A percentile compares a stretch with the other conserved stretches of the same genome.
phyloP scores from a whole-genome alignment of 2,329 filamentous ascomycete genomes.

The Colletotrichum sublineola region DNA sequence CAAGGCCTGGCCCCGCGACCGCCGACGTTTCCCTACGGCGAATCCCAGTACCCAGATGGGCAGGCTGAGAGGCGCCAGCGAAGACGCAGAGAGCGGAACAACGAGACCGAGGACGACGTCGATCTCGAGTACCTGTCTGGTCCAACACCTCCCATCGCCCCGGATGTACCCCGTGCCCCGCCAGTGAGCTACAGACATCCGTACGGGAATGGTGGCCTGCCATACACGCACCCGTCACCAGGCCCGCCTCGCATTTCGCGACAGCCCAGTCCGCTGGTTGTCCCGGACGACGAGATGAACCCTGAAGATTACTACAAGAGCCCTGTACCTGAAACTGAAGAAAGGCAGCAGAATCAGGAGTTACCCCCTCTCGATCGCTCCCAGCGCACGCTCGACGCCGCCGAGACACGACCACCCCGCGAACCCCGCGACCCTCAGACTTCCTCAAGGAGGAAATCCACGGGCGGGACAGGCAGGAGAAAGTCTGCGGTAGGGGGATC shows the following conservation, averaged over 20 bases:
- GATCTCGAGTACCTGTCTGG: constrained; percentile 53
- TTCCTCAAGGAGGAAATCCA: constrained; percentile 34
- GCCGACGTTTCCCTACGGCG: constrained; percentile 66
- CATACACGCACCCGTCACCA: constrained; percentile 46
- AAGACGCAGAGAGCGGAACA: constrained; percentile 56
- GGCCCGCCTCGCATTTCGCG: constrained; percentile 49
- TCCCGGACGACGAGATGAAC: constrained; percentile 47
- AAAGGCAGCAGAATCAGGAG: constrained; percentile 40
- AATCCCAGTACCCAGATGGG: constrained; percentile 58
- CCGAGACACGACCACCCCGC: constrained; percentile 10
- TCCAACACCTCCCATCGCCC: constrained; percentile 63
- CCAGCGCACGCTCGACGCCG: constrained; percentile 47
- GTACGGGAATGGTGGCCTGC: constrained; percentile 54
- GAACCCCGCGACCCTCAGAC: constrained; percentile 15
- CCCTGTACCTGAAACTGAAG: constrained; percentile 31
- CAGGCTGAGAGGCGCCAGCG: constrained; percentile 58
- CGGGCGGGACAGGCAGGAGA: constrained; percentile 44
- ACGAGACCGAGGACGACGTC: constrained; percentile 43
- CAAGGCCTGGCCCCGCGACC: constrained; percentile 71
- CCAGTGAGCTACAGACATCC: constrained; percentile 70
- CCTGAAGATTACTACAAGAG: constrained; percentile 52
- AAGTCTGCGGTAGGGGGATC: constrained; percentile 55
- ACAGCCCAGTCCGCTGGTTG: constrained; percentile 43
- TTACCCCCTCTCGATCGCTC: constrained; percentile 49
- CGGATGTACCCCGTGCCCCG: constrained; percentile 72